These are phyloP conservation scores for Phytopythium montanum DNA, from an alignment of 352 stramenopile genomes.

Conservation along the genomic window DNA sequence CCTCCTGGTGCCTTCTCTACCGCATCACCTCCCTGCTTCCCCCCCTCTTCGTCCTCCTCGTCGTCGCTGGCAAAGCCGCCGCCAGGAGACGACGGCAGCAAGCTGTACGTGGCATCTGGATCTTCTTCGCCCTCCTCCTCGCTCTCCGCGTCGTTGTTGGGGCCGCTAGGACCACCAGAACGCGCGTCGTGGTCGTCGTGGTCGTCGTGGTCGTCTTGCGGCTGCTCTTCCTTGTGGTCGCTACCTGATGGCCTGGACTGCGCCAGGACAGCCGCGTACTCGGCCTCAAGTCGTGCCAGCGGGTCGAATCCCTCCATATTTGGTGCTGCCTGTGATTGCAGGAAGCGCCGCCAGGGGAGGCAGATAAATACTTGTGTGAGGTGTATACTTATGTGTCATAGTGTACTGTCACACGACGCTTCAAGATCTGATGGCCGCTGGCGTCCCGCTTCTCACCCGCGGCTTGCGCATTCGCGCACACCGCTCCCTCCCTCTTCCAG, in stretches of 20 bases:
- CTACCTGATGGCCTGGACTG: slow-evolving; percentile 16
- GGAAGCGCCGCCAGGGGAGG: too few relatives aligned
- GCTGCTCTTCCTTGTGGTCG: background rate
- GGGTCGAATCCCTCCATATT: slow-evolving; percentile 42
- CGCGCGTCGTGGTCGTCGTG: slow-evolving; percentile 9
- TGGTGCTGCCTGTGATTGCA: too few relatives aligned
- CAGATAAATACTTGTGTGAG: too few relatives aligned
- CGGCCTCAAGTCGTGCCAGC: slow-evolving; percentile 48
- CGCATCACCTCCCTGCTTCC: slow-evolving; percentile 7
- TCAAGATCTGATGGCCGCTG: too few relatives aligned
- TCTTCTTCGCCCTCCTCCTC: slow-evolving; percentile 16
- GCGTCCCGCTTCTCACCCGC: too few relatives aligned
- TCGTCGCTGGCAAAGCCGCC: slow-evolving; percentile 15
- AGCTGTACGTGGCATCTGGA: slow-evolving; percentile 21
- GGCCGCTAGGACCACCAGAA: slow-evolving; percentile 13
- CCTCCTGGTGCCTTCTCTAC: background rate
- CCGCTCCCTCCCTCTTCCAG: too few relatives aligned
- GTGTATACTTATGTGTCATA: too few relatives aligned
- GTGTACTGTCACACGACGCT: too few relatives aligned
- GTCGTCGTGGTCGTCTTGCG: background rate
- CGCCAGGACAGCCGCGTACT: slow-evolving; percentile 58
- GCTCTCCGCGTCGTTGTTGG: slow-evolving; percentile 13
- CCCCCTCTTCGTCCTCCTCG: slow-evolving; percentile 14
- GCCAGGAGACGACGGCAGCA: slow-evolving; percentile 29
- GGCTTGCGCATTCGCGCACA: too few relatives aligned